Conservation (phyloP, 192 early-diverging fungal genomes). For the Coemansia reversa region DNA sequence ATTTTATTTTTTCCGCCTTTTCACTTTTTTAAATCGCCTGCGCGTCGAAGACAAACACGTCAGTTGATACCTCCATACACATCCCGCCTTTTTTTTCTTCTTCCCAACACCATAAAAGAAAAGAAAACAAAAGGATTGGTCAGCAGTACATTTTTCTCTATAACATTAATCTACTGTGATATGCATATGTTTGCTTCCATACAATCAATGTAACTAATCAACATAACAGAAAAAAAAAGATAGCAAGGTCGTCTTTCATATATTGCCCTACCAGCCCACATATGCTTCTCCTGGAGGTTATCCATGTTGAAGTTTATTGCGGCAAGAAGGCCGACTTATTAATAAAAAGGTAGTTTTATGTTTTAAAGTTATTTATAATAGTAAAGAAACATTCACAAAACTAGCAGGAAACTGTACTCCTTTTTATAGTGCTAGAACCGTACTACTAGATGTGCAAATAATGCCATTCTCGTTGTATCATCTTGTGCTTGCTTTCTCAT, state of each 20-base stretch:
- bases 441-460: too few species aligned
- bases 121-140: neutral
- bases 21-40: neutral
- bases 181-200: neutral
- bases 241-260: neutral
- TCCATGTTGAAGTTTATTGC: too few species aligned
- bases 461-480: too few species aligned
- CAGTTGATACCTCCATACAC: neutral
- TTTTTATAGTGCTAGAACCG: too few species aligned
- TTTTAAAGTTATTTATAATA: too few species aligned
- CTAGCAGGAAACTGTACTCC: too few species aligned
- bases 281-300: neutral
- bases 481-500: too few species aligned
- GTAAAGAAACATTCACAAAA: too few species aligned
- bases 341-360: too few species aligned
- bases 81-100: neutral
- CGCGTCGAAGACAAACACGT: neutral
- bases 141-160: neutral
- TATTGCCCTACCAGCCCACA: neutral
- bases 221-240: neutral
- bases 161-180: neutral
- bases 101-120: neutral
- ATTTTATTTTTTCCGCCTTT: constrained; percentile 1
- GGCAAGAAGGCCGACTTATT: too few species aligned
- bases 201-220: neutral